Evolutionary conservation across 371 early-diverging fungal genomes (phyloP).

Genomic region (Smittium culicis): DNA sequence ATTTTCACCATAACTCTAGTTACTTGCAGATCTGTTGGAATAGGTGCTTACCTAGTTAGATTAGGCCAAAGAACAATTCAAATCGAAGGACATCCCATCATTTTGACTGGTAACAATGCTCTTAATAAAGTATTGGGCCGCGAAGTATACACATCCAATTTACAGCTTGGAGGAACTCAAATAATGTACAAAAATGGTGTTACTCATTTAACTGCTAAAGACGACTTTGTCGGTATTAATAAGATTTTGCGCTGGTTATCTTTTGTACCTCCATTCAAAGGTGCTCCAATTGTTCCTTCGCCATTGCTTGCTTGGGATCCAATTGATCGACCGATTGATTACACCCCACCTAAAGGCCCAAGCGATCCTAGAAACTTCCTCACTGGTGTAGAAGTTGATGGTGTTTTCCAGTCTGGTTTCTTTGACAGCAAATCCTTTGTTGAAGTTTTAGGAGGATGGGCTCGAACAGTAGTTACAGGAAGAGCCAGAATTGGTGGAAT

Average conservation of each 20-base stretch:
- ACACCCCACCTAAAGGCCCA: conserved; percentile 63
- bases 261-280: conserved; percentile 64
- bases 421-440: conserved; percentile 83
- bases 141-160: conserved; percentile 94
- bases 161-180: conserved; percentile 97
- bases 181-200: conserved; percentile 98
- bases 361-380: conserved; percentile 87
- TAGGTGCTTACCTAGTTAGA: conserved; percentile 97
- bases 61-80: conserved; percentile 95
- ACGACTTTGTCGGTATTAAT: conserved; percentile 83
- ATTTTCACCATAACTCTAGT: conserved; percentile 96
- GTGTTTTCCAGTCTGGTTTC: conserved; percentile 70
- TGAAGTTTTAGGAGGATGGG: conserved; percentile 51
- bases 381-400: conserved; percentile 52
- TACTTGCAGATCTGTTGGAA: conserved; percentile 96
- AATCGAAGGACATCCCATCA: conserved; percentile 94
- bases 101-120: conserved; percentile 95
- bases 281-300: conserved; percentile 46
- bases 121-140: conserved; percentile 97
- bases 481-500: conserved; percentile 92
- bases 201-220: conserved; percentile 85
- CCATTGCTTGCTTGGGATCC: conserved; percentile 36
- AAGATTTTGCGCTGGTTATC: conserved; percentile 92
- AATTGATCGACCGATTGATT: conserved; percentile 58
- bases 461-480: conserved; percentile 71